phyloP scores from a whole-genome alignment of 2,329 filamentous ascomycete genomes.

The Pseudopithomyces maydicus region DNA sequence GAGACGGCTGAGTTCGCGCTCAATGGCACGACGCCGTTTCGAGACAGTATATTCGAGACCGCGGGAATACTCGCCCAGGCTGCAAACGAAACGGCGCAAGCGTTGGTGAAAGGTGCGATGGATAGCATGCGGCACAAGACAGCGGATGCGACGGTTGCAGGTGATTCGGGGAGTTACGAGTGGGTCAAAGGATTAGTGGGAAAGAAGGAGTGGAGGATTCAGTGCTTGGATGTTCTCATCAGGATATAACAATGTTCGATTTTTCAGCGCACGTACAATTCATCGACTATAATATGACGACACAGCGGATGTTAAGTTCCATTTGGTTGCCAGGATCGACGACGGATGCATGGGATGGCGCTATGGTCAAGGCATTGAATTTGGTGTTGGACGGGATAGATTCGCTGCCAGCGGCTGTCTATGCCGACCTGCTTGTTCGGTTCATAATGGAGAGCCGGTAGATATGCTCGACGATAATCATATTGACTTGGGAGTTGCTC shows the following conservation, averaged over 20 bases:
- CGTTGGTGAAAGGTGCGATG: conserved; percentile 32
- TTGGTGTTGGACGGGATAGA: conserved; percentile 19
- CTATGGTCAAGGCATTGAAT: conserved; percentile 23
- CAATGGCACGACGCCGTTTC: conserved; percentile 46
- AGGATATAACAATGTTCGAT: conserved; percentile 54
- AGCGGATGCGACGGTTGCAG: conserved; percentile 56
- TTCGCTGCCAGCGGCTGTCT: neutral
- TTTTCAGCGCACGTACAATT: conserved; percentile 1
- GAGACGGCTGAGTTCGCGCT: conserved; percentile 37
- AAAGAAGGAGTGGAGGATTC: conserved; percentile 84
- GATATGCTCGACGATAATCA: neutral
- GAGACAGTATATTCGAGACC: conserved; percentile 66
- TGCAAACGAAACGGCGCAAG: conserved; percentile 58
- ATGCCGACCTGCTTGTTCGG: neutral
- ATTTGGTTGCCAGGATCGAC: neutral
- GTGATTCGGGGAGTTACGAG: conserved; percentile 70
- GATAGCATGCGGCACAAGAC: conserved; percentile 36
- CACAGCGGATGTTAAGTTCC: neutral
- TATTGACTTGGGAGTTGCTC: neutral
- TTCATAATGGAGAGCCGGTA: neutral
- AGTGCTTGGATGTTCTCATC: conserved; percentile 88
- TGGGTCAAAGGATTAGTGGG: conserved; percentile 85
- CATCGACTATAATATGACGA: neutral
- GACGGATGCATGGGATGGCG: conserved; percentile 23
- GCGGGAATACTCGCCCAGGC: conserved; percentile 69